Base-by-base conservation (phyloP, 2,329 filamentous ascomycete genomes). In the Amesomyces nigricolor region DNA sequence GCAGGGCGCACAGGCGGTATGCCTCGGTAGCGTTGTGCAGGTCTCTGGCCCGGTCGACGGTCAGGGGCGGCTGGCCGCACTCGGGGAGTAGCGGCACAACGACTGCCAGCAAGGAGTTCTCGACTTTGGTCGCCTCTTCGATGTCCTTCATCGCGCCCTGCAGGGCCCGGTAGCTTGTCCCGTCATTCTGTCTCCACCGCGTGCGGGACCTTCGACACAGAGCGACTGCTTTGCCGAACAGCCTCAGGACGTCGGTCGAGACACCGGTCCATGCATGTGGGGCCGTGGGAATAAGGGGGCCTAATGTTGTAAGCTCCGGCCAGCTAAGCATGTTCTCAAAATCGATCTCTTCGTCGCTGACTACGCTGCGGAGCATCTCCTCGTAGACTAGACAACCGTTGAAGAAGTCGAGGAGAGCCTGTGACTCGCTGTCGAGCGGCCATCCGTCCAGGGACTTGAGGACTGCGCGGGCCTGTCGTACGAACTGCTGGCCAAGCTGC, bases 341-440 rank as follows among this genome's bases (percentile, higher is more conserved):
- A 56, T 66, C 64, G 40, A 56, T 49, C 4, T 63, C 64, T 11
- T 66, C 62, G 14, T 66, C 63, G 48, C 63, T 66, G 9, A 66
- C 65, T 8, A 66, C 63, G 35, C 65, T 65, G 16, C 64, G 61
- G 9, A 66, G 61, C 62, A 66, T 66, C 47, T 66, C 63, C 42
- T 66, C 65, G 47, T 66, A 66, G 22, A 65, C 57, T 1, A 66
- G 62, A 32, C 65, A 66, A 9, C 65, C 65, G 4, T 64, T 65
- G 51, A 66, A 66, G 57, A 66, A 66, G 2, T 63, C 55, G 22
- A 66, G 56, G 29, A 65, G 47, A 45, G 61, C 54, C 16, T 54
- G 58, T 4, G 60, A 50, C 38, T 60, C 51, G 4, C 19, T 35
- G 16, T 55, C 52, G 1, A 63, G 45, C 3, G 14, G 19, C 42